Evolutionary conservation across 2,329 filamentous ascomycete species (phyloP), one percentile per base, ranked within the genome.

Genomic region (Cyanodermella asteris): DNA sequence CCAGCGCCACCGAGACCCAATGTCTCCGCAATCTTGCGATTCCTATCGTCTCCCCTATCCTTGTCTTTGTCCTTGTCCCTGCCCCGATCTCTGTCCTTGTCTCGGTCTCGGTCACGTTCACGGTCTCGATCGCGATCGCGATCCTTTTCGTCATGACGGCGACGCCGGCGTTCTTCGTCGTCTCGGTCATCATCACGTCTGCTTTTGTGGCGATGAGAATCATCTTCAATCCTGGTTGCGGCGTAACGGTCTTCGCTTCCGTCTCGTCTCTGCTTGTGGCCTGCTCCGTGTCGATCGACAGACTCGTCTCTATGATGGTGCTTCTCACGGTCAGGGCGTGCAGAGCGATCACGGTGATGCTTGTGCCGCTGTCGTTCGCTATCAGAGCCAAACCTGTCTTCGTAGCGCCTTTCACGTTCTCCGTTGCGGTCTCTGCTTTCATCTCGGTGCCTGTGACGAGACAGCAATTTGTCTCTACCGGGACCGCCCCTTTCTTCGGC

Each of bases 41-140:
- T 26, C 11, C 36, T 31, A 29, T 25, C 21, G 15, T 36, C 35
- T 20, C 29, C 23, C 8, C 26, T 28, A 4, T 33, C 31, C 11
- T 23, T 26, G 8, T 31, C 34, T 20, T 29, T 23, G 16, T 31
- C 29, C 13, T 28, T 28, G 7, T 35, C 34, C 16, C 28, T 22
- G 4, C 20, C 22, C 14, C 32, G 27, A 5, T 34, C 34, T 19
- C 23, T 11, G 13, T 35, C 27, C 18, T 28, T 27, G 4, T 31
- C 33, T 16, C 28, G 26, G 4, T 34, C 32, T 16, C 37, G 35
- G 16, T 39, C 36, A 5, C 43, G 41, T 10, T 31, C 31, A 20
- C 25, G 16, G 6, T 31, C 26, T 20, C 23, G 16, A n/a, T 11
- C 24, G 12, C 22, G 26, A 14, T 33, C 28, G 15, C 24, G 25